phyloP scores from a whole-genome alignment of 192 early-diverging fungal genomes.

The Backusella parvicylindrica region DNA sequence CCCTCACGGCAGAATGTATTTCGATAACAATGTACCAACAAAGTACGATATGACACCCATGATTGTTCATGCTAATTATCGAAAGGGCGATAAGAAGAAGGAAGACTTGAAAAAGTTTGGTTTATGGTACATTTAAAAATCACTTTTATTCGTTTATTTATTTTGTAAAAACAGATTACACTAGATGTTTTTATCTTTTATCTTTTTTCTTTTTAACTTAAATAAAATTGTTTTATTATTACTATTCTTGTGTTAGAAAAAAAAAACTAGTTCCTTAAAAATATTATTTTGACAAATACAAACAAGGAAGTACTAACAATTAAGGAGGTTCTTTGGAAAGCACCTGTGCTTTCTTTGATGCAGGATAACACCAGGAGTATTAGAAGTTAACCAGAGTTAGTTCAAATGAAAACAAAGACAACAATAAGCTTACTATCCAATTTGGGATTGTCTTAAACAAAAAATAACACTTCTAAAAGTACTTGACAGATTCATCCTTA shows the following conservation, averaged over 20 bases:
- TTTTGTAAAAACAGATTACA: background rate
- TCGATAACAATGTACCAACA: constrained; percentile 26
- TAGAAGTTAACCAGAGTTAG: background rate
- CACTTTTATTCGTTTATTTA: background rate
- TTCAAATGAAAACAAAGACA: background rate
- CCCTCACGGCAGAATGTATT: constrained; percentile 34
- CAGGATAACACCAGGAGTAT: background rate
- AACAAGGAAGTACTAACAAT: background rate
- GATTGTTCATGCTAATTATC: constrained; percentile 41
- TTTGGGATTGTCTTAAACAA: too few relatives aligned
- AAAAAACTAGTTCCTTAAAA: background rate
- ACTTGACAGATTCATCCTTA: too few relatives aligned
- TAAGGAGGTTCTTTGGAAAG: background rate
- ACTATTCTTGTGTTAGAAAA: background rate
- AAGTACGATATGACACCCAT: constrained; percentile 29
- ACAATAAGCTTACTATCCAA: too few relatives aligned
- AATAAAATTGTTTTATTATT: background rate
- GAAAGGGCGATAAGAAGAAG: constrained; percentile 27
- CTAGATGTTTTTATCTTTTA: background rate
- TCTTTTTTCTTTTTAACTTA: background rate
- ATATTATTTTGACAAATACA: background rate
- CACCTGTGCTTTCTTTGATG: background rate
- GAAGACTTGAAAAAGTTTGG: constrained; percentile 25
- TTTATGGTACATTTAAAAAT: constrained; percentile 34
- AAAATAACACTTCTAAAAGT: too few relatives aligned